Evolutionary conservation across 441 rosid species (phyloP), one percentile per base, ranked within the genome.

Genomic region (Adansonia rubrostipa): DNA sequence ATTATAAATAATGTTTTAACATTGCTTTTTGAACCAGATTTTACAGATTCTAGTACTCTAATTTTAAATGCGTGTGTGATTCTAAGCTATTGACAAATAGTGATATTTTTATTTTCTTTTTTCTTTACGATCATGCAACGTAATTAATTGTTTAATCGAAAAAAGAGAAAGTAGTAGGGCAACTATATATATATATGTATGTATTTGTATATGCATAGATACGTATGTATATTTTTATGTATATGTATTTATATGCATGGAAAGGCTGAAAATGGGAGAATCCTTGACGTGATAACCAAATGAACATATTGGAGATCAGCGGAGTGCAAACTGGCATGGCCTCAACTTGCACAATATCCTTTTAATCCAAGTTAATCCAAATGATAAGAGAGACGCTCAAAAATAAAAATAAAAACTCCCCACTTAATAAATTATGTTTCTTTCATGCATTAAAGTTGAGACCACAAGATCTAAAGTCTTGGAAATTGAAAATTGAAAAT

Each of bases 371-470:
- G n/a, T 6, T 19, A 54, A 54, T 54, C 58, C 19, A 54, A 54
- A 20, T 54, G n/a, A 15, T 5, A 15, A 11, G 36, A 51, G 56
- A 11, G 56, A 51, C 14, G n/a, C 5, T 54, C 20, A 54, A 54
- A 54, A 17, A 2, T 6, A 54, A 54, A 51, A 9, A 13, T 51
- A 1, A 54, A 54, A 42, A 42, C 9, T 45, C 2, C 10, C 48
- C 48, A 17, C 22, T 6, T n/a, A 56, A 56, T 56, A 56, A 36
- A 0, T 28, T 67, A 11, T 22, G 57, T 20, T 11, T 11, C 36
- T 54, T 72, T 71, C 62, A 20, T 74, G 67, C 45, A 74, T 20
- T 36, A 45, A 17, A 4, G 62, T 71, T 44, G 40, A 57, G 53
- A 60, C 57, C 40, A 19, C 44, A 10, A 58, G 53, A 61, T 71